phyloP scores from a whole-genome alignment of 345 rosid genomes.

The Bruguiera sexangula region DNA sequence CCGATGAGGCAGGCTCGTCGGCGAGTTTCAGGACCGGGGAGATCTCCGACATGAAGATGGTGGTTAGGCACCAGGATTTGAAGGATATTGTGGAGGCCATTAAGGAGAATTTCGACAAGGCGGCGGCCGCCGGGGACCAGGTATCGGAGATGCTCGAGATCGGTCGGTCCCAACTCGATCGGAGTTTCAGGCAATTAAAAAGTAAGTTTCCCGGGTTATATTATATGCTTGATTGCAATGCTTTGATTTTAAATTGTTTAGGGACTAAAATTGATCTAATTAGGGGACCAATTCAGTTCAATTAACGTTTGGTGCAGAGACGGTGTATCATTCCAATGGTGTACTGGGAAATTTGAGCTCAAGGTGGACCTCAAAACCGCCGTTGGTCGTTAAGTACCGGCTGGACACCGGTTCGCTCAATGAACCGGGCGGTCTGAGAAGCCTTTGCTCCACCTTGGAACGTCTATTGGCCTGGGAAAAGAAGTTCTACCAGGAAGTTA shows the following conservation, averaged over 20 bases:
- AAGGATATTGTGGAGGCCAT: slow-evolving; percentile 86
- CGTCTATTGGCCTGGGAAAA: slow-evolving; percentile 97
- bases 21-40: slow-evolving; percentile 55
- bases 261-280: not conserved
- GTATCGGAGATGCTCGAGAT: slow-evolving; percentile 82
- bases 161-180: slow-evolving; percentile 85
- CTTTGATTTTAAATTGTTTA: not conserved
- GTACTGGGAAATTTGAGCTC: slow-evolving; percentile 85
- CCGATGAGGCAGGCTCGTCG: slow-evolving; percentile 48
- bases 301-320: slow-evolving; percentile 46
- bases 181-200: slow-evolving; percentile 82
- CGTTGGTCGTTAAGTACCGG: slow-evolving; percentile 82
- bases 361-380: slow-evolving; percentile 94
- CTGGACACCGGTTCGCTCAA: slow-evolving; percentile 58
- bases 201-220: slow-evolving; percentile 35
- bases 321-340: slow-evolving; percentile 92
- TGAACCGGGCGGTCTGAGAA: slow-evolving; percentile 58
- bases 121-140: slow-evolving; percentile 77
- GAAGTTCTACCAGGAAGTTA: slow-evolving; percentile 87
- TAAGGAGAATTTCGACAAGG: slow-evolving; percentile 72
- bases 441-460: slow-evolving; percentile 83
- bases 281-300: not conserved
- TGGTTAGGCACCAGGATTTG: slow-evolving; percentile 86
- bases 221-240: no score
- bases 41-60: slow-evolving; percentile 64